phyloP scores from a whole-genome alignment of 345 rosid species.

The Populus tremula region DNA sequence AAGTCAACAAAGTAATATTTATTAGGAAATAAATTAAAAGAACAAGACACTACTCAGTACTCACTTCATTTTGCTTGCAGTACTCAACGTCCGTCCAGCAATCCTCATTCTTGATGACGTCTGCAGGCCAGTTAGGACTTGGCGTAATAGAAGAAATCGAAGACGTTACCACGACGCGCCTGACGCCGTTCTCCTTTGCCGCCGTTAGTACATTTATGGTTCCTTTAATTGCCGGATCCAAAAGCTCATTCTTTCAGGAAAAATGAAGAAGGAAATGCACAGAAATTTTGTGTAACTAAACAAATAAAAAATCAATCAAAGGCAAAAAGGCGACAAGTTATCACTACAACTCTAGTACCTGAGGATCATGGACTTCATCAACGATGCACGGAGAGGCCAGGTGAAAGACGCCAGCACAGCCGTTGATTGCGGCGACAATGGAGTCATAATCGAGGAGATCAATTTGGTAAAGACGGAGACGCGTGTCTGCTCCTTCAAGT shows the following conservation, averaged over 20 bases:
- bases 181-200: slow-evolving; percentile 66
- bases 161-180: slow-evolving; percentile 85
- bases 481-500: slow-evolving; percentile 68
- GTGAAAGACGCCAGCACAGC: slow-evolving; percentile 84
- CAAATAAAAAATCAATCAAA: not conserved
- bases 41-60: not conserved
- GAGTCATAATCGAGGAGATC: slow-evolving; percentile 80
- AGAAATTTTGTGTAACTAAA: not conserved
- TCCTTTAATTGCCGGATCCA: slow-evolving; percentile 87
- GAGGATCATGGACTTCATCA: slow-evolving; percentile 66
- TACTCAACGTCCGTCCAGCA: slow-evolving; percentile 82
- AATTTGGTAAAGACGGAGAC: slow-evolving; percentile 79
- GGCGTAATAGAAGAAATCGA: slow-evolving; percentile 77
- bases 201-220: slow-evolving; percentile 72
- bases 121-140: slow-evolving; percentile 83
- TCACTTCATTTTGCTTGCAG: slow-evolving; percentile 67
- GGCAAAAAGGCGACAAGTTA: not conserved
- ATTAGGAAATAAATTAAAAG: not conserved
- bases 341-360: slow-evolving; percentile 38
- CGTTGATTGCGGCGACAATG: slow-evolving; percentile 53
- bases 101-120: slow-evolving; percentile 65
- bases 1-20: not conserved
- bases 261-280: not conserved
- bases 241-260: slow-evolving; percentile 53
- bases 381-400: slow-evolving; percentile 90